phyloP scores from a whole-genome alignment of 148 eudicot species.

The Vaccinium vitisidaea region DNA sequence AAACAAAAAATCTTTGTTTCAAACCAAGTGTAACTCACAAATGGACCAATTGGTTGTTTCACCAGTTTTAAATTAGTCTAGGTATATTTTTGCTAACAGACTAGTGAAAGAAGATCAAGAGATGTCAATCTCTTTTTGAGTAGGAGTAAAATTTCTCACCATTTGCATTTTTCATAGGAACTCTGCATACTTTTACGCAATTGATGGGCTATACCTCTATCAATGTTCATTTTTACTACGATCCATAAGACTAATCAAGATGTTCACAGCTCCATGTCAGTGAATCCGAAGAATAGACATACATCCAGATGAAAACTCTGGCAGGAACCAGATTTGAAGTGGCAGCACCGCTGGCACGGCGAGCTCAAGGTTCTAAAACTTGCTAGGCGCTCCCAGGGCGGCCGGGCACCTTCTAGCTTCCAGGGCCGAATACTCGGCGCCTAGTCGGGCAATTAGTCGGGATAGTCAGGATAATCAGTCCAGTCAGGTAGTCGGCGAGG shows the following conservation, averaged over 20 bases:
- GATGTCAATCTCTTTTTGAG: not conserved
- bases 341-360: not conserved
- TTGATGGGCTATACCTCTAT: not conserved
- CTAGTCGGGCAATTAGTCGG: no score
- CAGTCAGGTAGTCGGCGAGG: no score
- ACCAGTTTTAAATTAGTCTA: not conserved
- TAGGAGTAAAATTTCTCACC: not conserved
- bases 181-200: not conserved
- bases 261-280: not conserved
- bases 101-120: not conserved
- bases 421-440: no score
- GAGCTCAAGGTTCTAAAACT: no score
- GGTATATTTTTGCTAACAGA: not conserved
- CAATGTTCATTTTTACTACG: not conserved
- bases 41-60: not conserved
- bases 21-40: not conserved
- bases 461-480: no score
- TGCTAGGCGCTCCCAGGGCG: no score
- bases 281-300: not conserved
- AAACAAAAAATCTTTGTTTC: not conserved
- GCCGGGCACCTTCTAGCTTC: no score
- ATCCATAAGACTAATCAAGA: not conserved
- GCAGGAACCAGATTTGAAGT: not conserved
- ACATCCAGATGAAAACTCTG: no score
- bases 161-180: not conserved